Conservation (phyloP, 495 filamentous ascomycete genomes). For the Lichenothelia convexa region DNA sequence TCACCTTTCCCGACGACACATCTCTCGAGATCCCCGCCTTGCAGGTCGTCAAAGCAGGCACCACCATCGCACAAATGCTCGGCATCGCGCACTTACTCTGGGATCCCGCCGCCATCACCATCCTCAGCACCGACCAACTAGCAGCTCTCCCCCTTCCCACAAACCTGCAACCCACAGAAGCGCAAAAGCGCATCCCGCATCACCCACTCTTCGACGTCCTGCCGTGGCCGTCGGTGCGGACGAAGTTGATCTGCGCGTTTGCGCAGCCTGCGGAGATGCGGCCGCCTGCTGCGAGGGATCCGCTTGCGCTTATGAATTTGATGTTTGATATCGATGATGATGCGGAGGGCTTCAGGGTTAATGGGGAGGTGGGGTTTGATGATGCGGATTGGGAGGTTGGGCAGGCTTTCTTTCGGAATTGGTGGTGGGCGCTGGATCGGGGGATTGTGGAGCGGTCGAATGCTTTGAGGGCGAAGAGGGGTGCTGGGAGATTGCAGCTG, state of each 20-base stretch:
- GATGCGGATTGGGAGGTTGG: conserved; percentile 28
- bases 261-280: conserved; percentile 21
- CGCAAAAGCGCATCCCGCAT: conserved; percentile 24
- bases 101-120: conserved; percentile 7
- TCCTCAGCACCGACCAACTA: conserved; percentile 9
- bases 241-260: conserved; percentile 27
- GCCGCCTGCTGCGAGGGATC: conserved; percentile 20
- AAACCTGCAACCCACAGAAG: conserved; percentile 8
- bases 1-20: conserved; percentile 6
- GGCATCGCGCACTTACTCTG: conserved; percentile 4
- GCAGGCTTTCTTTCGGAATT: conserved; percentile 28
- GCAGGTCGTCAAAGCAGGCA: conserved; percentile 2
- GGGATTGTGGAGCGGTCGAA: conserved; percentile 26
- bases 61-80: conserved; percentile 8
- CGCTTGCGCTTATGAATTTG: conserved; percentile 22
- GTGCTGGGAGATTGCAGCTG: no score
- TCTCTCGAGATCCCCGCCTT: conserved; percentile 7
- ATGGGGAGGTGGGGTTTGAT: conserved; percentile 21
- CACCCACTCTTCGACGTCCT: conserved; percentile 32
- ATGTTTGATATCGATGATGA: conserved; percentile 31
- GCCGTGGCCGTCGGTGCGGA: conserved; percentile 30
- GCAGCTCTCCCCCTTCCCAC: conserved; percentile 2
- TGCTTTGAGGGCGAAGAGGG: conserved; percentile 15
- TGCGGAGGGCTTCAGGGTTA: conserved; percentile 25
- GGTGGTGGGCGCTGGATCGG: conserved; percentile 34